Evolutionary conservation across 345 rosid genomes (phyloP), one percentile per base, ranked within the genome.

Genomic region (Salix dunnii): DNA sequence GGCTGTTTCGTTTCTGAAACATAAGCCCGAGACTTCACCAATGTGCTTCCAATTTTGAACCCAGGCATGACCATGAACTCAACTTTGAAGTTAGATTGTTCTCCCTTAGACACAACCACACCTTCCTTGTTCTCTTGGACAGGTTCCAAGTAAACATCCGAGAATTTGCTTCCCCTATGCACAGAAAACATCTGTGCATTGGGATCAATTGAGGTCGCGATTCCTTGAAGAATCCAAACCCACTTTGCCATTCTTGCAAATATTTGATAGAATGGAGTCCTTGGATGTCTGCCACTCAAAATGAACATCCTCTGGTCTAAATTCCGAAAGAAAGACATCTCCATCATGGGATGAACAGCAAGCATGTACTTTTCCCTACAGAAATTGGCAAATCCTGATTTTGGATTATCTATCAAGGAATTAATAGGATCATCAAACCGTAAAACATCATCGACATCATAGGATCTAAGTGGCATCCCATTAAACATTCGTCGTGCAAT

Each of bases 1-100:
- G 68, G 46, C 31, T 58, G 53, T 74, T 75, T 74, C 31, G 55
- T 55, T 71, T 82, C 73, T 1, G 91, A 86, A 76, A 87, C 78
- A 82, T 89, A 91, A 82, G 86, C 93, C 25, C 64, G 84, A 61
- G 88, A 86, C 68, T 68, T 87, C 65, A 88, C 31, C 63, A 88
- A 67, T 23, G 75, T 62, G 73, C 83, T 86, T 70, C 86, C 84
- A 8, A 88, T 79, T 73, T 80, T 88, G 68, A 87, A 88, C 69
- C 96, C 93, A 2, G 91, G 93, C 87, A 91, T 88, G 55, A 88
- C 82, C 75, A 85, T 87, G 75, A 91, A 86, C 84, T 86, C 90
- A 20, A 88, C 93, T 40, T 31, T 87, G 64, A 8, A 51, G 25
- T 68, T 69, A 33, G 68, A 70, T 49, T 75, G 74, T 35, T 7